These are phyloP conservation scores for Suhomyces bribrorum DNA, from an alignment of 1,139 yeast species.

Conservation along the genomic window DNA sequence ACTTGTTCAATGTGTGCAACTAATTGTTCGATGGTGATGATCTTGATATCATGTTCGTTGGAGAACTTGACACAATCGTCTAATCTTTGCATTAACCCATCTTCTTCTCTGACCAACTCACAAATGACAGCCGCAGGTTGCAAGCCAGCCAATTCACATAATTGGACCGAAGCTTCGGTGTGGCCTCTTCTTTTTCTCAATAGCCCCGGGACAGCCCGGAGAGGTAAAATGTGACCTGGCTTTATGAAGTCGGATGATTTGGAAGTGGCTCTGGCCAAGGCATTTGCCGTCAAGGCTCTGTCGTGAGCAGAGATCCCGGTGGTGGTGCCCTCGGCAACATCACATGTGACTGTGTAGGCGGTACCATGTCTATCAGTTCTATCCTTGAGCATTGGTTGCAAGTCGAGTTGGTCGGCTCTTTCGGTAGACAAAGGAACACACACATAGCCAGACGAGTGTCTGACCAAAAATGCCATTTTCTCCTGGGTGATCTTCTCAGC, in stretches of 20 bases:
- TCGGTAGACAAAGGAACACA: slow-evolving; percentile 84
- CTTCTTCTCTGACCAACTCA: slow-evolving; percentile 89
- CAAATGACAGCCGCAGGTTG: slow-evolving; percentile 91
- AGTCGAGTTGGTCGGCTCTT: slow-evolving; percentile 75
- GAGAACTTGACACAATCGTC: slow-evolving; percentile 81
- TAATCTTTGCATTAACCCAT: slow-evolving; percentile 94
- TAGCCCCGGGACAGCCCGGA: slow-evolving; percentile 88
- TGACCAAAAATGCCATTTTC: slow-evolving; percentile 92
- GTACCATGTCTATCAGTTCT: slow-evolving; percentile 89
- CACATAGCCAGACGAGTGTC: slow-evolving; percentile 87
- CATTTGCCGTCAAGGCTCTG: slow-evolving; percentile 78
- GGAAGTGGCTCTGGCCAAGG: slow-evolving; percentile 62
- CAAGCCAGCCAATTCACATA: slow-evolving; percentile 74
- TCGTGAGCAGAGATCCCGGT: slow-evolving; percentile 97
- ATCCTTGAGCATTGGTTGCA: slow-evolving; percentile 74
- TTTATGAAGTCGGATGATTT: slow-evolving; percentile 69
- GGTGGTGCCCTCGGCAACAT: slow-evolving; percentile 83
- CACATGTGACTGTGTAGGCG: slow-evolving; percentile 93
- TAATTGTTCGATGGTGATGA: slow-evolving; percentile 80
- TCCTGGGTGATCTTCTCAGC: slow-evolving; percentile 78
- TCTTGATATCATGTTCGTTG: slow-evolving; percentile 59
- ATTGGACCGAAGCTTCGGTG: slow-evolving; percentile 95
- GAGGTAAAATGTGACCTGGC: slow-evolving; percentile 94
- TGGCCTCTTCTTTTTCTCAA: slow-evolving; percentile 88
- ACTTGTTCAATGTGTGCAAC: slow-evolving; percentile 33